Percentiles rank a stretch among this genome's conserved stretches.
Conservation (phyloP, 805 yeast genomes). For the Spathaspora passalidarum region DNA sequence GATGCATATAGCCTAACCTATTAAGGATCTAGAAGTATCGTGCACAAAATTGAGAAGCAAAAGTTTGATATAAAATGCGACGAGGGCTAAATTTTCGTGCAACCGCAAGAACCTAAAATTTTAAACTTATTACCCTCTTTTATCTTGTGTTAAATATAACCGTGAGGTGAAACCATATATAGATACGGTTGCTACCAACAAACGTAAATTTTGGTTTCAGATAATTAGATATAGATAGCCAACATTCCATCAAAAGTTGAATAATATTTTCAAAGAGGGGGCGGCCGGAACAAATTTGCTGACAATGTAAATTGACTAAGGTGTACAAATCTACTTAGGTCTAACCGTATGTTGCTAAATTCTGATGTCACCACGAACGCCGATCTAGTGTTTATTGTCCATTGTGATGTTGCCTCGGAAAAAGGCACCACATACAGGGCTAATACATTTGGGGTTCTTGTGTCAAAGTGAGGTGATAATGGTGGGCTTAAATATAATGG, state of each 20-base stretch:
- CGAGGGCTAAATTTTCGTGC: neutral
- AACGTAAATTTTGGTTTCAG: neutral
- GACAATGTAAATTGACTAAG: neutral
- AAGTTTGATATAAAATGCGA: neutral
- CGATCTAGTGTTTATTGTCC: neutral
- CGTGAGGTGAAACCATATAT: neutral
- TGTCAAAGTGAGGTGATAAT: neutral
- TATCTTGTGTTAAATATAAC: neutral
- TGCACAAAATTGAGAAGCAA: neutral
- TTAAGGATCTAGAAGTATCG: neutral
- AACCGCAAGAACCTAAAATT: no score
- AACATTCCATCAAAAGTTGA: neutral
- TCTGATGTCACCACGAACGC: no score
- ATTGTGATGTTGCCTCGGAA: neutral
- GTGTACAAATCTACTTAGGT: neutral
- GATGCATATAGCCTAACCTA: neutral
- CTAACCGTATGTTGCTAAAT: neutral
- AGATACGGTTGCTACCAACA: neutral
- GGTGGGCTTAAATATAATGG: neutral
- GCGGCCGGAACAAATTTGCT: neutral
- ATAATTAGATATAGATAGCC: neutral
- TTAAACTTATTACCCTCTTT: neutral
- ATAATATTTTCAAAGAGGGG: neutral
- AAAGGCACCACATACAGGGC: neutral
- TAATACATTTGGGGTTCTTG: neutral